Conservation (phyloP, 2,329 filamentous ascomycete species). For the Chrysosporium keratinophilum region DNA sequence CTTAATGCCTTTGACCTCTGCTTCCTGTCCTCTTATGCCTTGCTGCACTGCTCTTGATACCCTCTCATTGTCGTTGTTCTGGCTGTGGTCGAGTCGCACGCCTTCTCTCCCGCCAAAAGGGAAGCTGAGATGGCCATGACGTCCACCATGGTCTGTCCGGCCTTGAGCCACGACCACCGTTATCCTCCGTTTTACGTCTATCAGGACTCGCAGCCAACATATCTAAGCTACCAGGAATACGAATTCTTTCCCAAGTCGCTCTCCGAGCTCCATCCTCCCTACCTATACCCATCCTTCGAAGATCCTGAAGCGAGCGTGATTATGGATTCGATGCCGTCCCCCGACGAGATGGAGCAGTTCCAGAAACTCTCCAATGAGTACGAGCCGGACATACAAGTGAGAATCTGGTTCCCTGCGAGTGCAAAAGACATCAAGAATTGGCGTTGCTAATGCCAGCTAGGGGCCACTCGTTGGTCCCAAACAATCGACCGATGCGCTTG, state of each 20-base stretch:
- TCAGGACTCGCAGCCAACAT: background rate
- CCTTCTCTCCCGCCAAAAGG: background rate
- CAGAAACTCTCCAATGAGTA: slow-evolving; percentile 54
- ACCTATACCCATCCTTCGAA: background rate
- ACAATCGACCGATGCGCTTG: slow-evolving; percentile 64
- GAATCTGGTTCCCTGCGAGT: slow-evolving; percentile 15
- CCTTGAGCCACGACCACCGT: background rate
- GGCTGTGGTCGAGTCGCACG: background rate
- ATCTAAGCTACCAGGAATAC: background rate
- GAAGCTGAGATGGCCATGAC: background rate
- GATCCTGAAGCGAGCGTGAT: background rate
- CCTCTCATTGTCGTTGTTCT: background rate
- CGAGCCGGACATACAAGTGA: slow-evolving; percentile 48
- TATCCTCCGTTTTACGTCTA: background rate
- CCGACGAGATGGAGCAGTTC: slow-evolving; percentile 50
- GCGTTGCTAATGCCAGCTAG: slow-evolving; percentile 38
- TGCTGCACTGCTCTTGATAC: background rate
- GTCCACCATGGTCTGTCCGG: background rate
- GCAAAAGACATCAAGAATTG: background rate
- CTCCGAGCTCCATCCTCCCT: slow-evolving; percentile 3
- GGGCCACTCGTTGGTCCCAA: slow-evolving; percentile 73
- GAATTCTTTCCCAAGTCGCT: slow-evolving; percentile 1
- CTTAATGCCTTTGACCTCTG: background rate
- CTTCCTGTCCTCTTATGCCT: background rate
- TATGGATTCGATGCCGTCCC: slow-evolving; percentile 26